Percentiles rank a stretch among this genome's conserved stretches.
Evolutionary conservation across 176 grass and related monocot species (phyloP).

Genomic region (Olyra latifolia): DNA sequence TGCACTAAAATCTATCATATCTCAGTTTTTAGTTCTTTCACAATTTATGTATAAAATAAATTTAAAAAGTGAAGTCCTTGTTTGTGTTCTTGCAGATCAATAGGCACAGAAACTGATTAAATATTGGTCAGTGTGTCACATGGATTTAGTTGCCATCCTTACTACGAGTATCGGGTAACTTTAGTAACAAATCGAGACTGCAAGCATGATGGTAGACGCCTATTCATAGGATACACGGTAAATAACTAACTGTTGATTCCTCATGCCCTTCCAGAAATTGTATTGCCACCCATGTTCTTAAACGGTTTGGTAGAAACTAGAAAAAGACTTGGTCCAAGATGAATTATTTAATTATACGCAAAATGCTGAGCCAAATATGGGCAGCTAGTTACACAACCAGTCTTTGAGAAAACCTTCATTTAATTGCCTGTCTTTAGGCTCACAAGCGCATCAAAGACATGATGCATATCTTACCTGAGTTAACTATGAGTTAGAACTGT

Average conservation of each 20-base stretch:
- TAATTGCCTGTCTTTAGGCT: slow-evolving; percentile 1
- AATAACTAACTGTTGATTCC: slow-evolving; percentile 1
- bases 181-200: neutral
- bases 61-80: neutral
- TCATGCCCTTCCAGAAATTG: neutral
- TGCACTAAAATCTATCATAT: neutral
- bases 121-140: neutral
- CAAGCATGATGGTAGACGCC: neutral
- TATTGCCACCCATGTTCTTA: neutral
- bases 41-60: neutral
- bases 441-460: neutral
- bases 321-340: neutral
- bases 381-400: neutral
- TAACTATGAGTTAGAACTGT: neutral
- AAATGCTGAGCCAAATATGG: neutral
- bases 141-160: slow-evolving; percentile 5
- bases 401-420: slow-evolving; percentile 7
- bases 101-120: neutral
- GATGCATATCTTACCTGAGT: neutral
- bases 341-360: neutral
- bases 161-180: neutral
- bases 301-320: neutral
- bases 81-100: neutral
- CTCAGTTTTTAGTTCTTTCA: neutral
- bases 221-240: slow-evolving; percentile 15